Evolutionary conservation across 257 asterid species (phyloP), one percentile per base, ranked within the genome.

Genomic region (Haberlea rhodopensis): DNA sequence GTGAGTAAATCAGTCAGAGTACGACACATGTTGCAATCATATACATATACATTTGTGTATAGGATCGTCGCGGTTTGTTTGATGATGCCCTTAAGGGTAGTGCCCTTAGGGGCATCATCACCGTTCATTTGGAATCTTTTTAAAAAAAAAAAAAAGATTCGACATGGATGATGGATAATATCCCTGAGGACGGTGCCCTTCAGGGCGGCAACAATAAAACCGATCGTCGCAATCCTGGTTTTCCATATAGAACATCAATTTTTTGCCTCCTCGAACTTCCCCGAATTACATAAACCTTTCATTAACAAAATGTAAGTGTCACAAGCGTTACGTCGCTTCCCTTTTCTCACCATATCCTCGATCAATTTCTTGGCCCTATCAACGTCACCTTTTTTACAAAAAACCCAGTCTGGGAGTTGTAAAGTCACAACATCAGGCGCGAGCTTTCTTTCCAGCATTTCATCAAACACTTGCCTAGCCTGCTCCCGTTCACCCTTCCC

Each of bases 231-330:
- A 92, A 1, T 94, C 95, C 29, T 73, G 95, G 75, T 92, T 89
- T 73, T 85, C 96, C 99, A 92, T 92, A 69, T 92, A 97, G 60
- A 89, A 89, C 95, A 92, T 87, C 70, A 85, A 40, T 52, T 92
- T 89, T 80, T 84, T 2, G 99, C 97, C 40, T 87, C 95, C 7
- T 80, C 74, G 58, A 71, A 83, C 72, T 67, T 78, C 13, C 88
- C 95, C 15, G 37, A 56, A 65, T 43, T 59, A 66, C 97, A 84
- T 8, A 89, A 73, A 48, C 94, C 94, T 72, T 89, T 91, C 99
- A 89, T 92, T 57, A 87, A 46, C 68, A 85, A 61, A 51, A 88
- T 91, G 31, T 89, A 92, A 0, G 90, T n/a, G n/a, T 87, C 10
- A 92, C 86, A 1, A n/a, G 84, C 84, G 59, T 89, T 85, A 1